Evolutionary conservation across 306 rosid species (phyloP), one percentile per base, ranked within the genome.

Genomic region (Abrus precatorius): DNA sequence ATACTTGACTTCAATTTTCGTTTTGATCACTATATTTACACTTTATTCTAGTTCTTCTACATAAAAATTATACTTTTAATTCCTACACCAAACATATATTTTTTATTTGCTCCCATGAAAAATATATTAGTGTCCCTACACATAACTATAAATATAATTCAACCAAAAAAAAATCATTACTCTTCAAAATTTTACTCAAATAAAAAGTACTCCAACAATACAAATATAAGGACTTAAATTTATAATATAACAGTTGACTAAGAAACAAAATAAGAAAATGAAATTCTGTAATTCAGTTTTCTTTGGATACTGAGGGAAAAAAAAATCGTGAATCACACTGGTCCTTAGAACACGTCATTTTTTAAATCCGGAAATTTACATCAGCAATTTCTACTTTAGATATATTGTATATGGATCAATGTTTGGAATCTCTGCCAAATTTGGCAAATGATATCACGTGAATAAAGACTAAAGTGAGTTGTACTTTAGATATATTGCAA

Each of bases 351-450:
- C 66, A 30, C 32, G 66, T 30, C 14, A 36, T 60, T 60, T 60
- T 41, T 32, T 32, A 61, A 61, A 61, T 14, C 3, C 2, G 67
- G 44, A 61, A 61, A 61, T 61, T 61, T 61, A 10, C 44, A 61
- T 32, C 44, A 14, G 34, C 67, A 10, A 60, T 30, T 30, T 60
- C 66, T 60, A 28, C 64, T 57, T 30, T 11, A 0, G 66, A 10
- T 60, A 32, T 10, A 5, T 60, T 3, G 66, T 38, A 41, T 60
- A 14, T 61, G 44, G 27, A 33, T 61, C 44, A 33, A 60, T 30
- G 66, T 60, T 60, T 60, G 66, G 66, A 60, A 60, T 60, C 66
- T 57, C 66, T 60, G 66, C 66, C 41, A 60, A 30, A 60, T 60
- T 60, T 30, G 41, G 3, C 30, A 32, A 27, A 32, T 60, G 66